Evolutionary conservation across 805 yeast species (phyloP), one percentile per base, ranked within the genome.

Genomic region (Spathaspora boniae): DNA sequence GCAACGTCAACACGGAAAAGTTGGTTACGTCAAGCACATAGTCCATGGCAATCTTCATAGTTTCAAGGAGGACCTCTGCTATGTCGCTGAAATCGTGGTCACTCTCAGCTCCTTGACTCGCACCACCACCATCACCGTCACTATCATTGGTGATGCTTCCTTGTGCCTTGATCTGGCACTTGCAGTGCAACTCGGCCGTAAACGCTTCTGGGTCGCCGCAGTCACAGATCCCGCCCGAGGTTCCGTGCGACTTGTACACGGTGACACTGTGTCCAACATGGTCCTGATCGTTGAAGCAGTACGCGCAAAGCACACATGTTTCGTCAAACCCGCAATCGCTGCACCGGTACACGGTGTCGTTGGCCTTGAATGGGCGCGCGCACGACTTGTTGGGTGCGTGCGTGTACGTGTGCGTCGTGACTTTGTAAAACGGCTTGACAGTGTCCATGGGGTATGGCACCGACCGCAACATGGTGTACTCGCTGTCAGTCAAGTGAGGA

Each of bases 181-280:
- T 67, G 54, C 93, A 84, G 42, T 74, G 62, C 27, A 84, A 55
- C 5, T 59, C 57, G 3, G 33, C 48, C 9, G 65, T 66, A 77
- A 86, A 84, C 4, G 87, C 85, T 37, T 74, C 76, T 4, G 61
- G 62, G 51, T 82, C 88, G 6, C 87, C 87, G 61, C 88, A 82
- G 46, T 82, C 88, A 54, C 88, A 82, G 19, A 80, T 75, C 3
- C 84, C 86, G 9, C 72, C 72, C 29, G 63, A 66, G 9, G 47
- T 47, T 3, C 74, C 79, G 4, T 52, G 45, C 4, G 83, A 68
- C 9, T 63, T 65, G 51, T 68, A 75, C 36, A 71, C 69, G 19
- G 68, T 60, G 6, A 85, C 84, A 41, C 75, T 75, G 51, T 85
- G 95, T 34, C 70, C 79, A 9, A 58, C 51, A 53, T 85, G 95